These are phyloP conservation scores for Suillus luteus DNA, from an alignment of 768 basidiomycete species.

Conservation along the genomic window DNA sequence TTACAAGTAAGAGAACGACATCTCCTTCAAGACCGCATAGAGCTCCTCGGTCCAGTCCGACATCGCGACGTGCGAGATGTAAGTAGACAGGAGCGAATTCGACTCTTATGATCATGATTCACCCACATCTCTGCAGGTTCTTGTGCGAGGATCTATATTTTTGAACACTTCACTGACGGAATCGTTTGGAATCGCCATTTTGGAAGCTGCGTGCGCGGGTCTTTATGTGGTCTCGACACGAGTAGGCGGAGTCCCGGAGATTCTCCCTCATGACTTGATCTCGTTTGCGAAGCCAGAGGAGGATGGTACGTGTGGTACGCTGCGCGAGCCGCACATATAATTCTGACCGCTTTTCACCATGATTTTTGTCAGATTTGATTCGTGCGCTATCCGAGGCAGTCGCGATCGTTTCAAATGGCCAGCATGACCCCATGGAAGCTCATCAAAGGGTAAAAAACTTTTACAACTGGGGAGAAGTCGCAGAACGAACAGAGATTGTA, in stretches of 20 bases:
- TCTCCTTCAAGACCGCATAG: conserved; percentile 88
- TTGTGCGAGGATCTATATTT: conserved; percentile 85
- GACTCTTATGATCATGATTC: conserved; percentile 5
- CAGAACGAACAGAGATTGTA: conserved; percentile 80
- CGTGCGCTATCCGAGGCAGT: conserved; percentile 84
- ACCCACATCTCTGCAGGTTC: conserved; percentile 52
- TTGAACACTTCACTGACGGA: conserved; percentile 96
- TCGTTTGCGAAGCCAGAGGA: conserved; percentile 93
- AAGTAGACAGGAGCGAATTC: conserved; percentile 25
- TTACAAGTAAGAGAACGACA: conserved; percentile 95
- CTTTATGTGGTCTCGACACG: conserved; percentile 92
- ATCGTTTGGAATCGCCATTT: conserved; percentile 94
- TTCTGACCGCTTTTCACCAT: neutral
- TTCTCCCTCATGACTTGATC: conserved; percentile 92
- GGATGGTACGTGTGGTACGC: conserved; percentile 62
- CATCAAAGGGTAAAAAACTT: conserved; percentile 79
- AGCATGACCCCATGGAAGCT: conserved; percentile 73
- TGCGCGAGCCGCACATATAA: neutral
- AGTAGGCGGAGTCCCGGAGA: conserved; percentile 95
- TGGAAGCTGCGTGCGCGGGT: conserved; percentile 95
- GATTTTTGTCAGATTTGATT: conserved; percentile 65
- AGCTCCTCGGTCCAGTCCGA: conserved; percentile 78
- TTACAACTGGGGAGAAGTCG: conserved; percentile 85
- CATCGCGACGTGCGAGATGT: conserved; percentile 85
- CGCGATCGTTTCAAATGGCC: conserved; percentile 58